These are phyloP conservation scores for Neocucurbitaria cava DNA, from an alignment of 2,329 filamentous ascomycete genomes.

Conservation along the genomic window DNA sequence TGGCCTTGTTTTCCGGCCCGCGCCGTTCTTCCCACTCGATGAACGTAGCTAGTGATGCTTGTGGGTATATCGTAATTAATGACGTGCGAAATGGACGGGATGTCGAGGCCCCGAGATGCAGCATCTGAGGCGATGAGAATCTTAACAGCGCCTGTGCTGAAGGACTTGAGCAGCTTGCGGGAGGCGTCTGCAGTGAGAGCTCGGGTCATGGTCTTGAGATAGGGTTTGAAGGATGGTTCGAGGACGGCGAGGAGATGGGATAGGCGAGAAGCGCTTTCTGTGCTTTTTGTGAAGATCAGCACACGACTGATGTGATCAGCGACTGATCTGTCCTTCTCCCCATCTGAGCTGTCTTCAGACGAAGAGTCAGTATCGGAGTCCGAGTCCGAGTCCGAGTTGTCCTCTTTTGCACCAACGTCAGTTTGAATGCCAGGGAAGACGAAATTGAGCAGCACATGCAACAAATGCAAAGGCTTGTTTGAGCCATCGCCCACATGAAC, in stretches of 20 bases:
- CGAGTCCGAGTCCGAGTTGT: slow-evolving; percentile 14
- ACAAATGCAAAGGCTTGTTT: slow-evolving; percentile 77
- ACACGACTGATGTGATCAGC: slow-evolving; percentile 50
- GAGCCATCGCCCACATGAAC: slow-evolving; percentile 59
- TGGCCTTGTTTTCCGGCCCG: slow-evolving; percentile 76
- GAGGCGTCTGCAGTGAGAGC: slow-evolving; percentile 76
- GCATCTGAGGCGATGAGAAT: slow-evolving; percentile 91
- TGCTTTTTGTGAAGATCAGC: slow-evolving; percentile 89
- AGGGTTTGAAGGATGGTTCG: slow-evolving; percentile 62
- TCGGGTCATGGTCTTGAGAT: slow-evolving; percentile 76
- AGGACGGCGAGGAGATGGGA: slow-evolving; percentile 77
- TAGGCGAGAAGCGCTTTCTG: slow-evolving; percentile 86
- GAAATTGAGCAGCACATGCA: slow-evolving; percentile 72
- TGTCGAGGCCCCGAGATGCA: slow-evolving; percentile 88
- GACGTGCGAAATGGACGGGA: slow-evolving; percentile 79
- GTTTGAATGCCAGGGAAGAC: slow-evolving; percentile 43
- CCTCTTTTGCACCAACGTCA: slow-evolving; percentile 22
- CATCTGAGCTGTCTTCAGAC: slow-evolving; percentile 19
- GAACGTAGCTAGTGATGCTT: slow-evolving; percentile 83
- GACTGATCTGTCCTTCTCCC: slow-evolving; percentile 13
- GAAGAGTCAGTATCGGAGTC: slow-evolving; percentile 17
- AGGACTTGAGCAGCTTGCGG: slow-evolving; percentile 71
- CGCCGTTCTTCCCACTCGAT: slow-evolving; percentile 90
- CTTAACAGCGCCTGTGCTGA: slow-evolving; percentile 67
- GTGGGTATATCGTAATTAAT: slow-evolving; percentile 93